Conservation (phyloP, 768 basidiomycete species). For the Lactifluus piperatus region DNA sequence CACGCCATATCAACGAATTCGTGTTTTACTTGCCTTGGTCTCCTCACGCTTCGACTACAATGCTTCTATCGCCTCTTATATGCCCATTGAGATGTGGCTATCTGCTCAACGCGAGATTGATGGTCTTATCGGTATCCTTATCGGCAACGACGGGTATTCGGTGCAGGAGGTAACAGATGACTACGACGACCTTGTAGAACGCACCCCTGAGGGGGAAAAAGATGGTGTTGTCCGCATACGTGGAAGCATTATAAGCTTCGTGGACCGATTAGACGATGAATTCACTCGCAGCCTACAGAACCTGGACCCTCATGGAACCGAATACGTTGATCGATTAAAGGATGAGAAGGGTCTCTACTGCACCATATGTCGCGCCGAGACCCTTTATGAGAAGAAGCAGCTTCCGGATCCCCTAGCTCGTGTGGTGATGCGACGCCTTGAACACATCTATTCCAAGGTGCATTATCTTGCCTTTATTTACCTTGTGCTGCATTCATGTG, state of each 20-base stretch:
- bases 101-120: conserved; percentile 84
- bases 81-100: conserved; percentile 90
- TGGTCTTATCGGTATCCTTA: conserved; percentile 72
- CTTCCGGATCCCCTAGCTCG: conserved; percentile 75
- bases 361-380: conserved; percentile 88
- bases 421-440: conserved; percentile 89
- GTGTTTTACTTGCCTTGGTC: conserved; percentile 87
- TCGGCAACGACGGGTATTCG: conserved; percentile 62
- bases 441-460: conserved; percentile 98
- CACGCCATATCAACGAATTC: conserved; percentile 87
- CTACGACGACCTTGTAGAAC: conserved; percentile 85
- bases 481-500: conserved; percentile 10
- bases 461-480: conserved; percentile 2
- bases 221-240: conserved; percentile 77
- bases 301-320: conserved; percentile 97
- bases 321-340: conserved; percentile 94
- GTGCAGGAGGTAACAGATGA: conserved; percentile 84
- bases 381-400: conserved; percentile 76
- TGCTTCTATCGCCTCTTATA: conserved; percentile 72
- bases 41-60: conserved; percentile 98
- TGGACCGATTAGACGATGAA: conserved; percentile 96
- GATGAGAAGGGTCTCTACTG: conserved; percentile 93
- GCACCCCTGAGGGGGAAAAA: conserved; percentile 62
- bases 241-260: conserved; percentile 91
- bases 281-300: conserved; percentile 97